These are phyloP conservation scores for Exophiala sideris DNA, from an alignment of 2,329 filamentous ascomycete genomes.

Conservation along the genomic window DNA sequence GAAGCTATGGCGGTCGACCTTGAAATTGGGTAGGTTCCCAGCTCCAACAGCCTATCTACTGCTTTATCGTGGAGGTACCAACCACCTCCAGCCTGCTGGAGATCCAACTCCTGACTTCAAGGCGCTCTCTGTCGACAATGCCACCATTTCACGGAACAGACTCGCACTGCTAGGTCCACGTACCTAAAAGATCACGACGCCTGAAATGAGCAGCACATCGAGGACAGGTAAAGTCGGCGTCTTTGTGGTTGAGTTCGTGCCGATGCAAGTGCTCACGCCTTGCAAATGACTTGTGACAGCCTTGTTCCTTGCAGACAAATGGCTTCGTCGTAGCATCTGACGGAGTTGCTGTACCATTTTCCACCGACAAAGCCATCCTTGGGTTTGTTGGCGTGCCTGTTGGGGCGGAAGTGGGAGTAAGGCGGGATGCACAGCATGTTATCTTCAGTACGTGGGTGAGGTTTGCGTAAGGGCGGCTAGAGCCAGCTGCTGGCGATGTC, in stretches of 20 bases:
- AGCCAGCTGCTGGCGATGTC: too few species aligned
- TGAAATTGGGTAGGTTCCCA: too few species aligned
- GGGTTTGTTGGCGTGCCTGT: neutral
- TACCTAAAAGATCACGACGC: conserved; percentile 57
- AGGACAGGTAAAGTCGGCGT: conserved; percentile 53
- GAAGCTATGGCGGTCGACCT: too few species aligned
- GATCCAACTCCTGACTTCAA: too few species aligned
- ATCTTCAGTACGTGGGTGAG: neutral
- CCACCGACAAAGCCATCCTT: neutral
- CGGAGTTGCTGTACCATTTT: neutral
- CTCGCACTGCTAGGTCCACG: conserved; percentile 29
- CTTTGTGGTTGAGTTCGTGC: conserved; percentile 56
- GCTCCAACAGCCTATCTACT: too few species aligned
- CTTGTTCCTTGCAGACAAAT: neutral
- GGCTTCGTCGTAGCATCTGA: neutral
- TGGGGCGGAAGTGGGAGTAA: neutral
- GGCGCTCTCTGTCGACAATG: too few species aligned
- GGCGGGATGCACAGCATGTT: neutral
- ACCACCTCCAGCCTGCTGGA: too few species aligned
- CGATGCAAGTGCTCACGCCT: conserved; percentile 37
- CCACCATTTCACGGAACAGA: too few species aligned
- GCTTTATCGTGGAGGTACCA: too few species aligned
- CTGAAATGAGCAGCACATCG: conserved; percentile 61
- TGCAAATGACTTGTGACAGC: neutral
- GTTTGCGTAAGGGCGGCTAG: too few species aligned